phyloP scores from a whole-genome alignment of 495 filamentous ascomycete species.

The Talaromyces adpressus region DNA sequence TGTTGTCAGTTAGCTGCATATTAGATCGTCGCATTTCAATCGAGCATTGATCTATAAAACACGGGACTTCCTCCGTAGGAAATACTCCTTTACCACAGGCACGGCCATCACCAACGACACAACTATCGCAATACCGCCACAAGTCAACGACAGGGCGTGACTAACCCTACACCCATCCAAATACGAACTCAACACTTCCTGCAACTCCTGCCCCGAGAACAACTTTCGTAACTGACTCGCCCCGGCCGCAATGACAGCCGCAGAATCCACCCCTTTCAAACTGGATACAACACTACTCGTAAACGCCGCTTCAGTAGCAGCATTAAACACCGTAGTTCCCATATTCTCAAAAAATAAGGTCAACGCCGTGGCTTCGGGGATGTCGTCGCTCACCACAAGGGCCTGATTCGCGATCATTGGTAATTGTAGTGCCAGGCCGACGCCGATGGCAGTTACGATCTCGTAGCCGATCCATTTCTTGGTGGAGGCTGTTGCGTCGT shows the following conservation, averaged over 20 bases:
- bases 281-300: conserved; percentile 58
- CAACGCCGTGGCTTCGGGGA: conserved; percentile 50
- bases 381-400: conserved; percentile 28
- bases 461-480: conserved; percentile 56
- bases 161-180: conserved; percentile 44
- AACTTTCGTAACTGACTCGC: conserved; percentile 37
- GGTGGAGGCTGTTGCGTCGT: conserved; percentile 25
- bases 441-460: conserved; percentile 45
- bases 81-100: conserved; percentile 1
- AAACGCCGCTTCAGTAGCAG: conserved; percentile 71
- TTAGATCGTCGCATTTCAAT: no score
- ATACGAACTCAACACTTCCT: conserved; percentile 47
- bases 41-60: background rate
- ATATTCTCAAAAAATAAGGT: conserved; percentile 35
- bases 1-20: background rate
- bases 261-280: conserved; percentile 32
- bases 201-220: conserved; percentile 33
- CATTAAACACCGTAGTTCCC: conserved; percentile 60
- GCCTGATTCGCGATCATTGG: conserved; percentile 23
- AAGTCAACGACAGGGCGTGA: background rate
- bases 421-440: conserved; percentile 42
- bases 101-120: background rate
- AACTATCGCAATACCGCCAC: background rate
- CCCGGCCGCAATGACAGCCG: conserved; percentile 35
- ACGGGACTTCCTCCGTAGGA: background rate